Evolutionary conservation across 73 alveolate species (phyloP), one percentile per base, ranked within the genome.

Genomic region (Paramecium sexaurelia): DNA sequence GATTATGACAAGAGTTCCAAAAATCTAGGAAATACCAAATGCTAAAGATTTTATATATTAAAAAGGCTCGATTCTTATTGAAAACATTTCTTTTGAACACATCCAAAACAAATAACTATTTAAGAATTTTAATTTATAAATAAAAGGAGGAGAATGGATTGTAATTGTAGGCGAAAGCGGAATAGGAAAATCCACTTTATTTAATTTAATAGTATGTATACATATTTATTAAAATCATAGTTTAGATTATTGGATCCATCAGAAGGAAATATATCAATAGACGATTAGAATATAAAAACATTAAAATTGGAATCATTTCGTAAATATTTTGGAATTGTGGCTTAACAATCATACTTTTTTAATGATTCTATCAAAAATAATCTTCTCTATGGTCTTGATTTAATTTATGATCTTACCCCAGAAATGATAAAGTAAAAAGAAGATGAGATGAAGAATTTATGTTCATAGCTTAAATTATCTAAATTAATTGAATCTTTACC

Each of bases 111-210:
- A 82, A 37, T 2, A 69, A 32, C 73, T 96, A 11, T 94, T 95
- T 39, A 82, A 94, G 7, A 92, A 85, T 55, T 36, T 96, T 29
- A 89, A 85, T 75, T 69, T 96, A 19, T 75, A 43, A 9, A 93
- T 96, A 1, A 75, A 82, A 55, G 95, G 96, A 6, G 97, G 97
- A 2, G 92, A 94, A 24, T 88, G 97, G 69, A 94, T 92, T 68
- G 97, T 98, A 0, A 84, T 96, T 40, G 98, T 96, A 2, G 99
- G 99, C 3, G 95, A 95, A 82, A 82, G 96, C 55, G 99, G 99
- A 1, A 89, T 93, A 26, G 99, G 99, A 8, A 96, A 96, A 69
- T 92, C 98, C 5, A 96, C 98, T 0, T 43, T 96, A 45, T 90
- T 96, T 86, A 94, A 96, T 75, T 37, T 96, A 85, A 85, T 96